A percentile compares a stretch with the other conserved stretches of the same genome.
phyloP scores from a whole-genome alignment of 768 basidiomycete genomes.

The Lactarius hengduanensis region DNA sequence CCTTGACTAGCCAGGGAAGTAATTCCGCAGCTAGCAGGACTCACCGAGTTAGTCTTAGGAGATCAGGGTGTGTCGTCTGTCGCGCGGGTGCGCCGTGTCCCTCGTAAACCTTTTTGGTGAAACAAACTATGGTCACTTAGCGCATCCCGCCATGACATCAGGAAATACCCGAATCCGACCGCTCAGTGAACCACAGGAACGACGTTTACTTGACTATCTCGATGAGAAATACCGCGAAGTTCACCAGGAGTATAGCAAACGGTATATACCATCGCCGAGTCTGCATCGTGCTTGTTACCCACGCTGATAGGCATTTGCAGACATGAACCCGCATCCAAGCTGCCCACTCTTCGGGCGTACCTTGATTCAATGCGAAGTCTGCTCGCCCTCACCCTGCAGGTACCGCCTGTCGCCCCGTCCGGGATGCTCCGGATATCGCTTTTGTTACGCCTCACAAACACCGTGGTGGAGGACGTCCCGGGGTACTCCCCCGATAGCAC shows the following conservation, averaged over 20 bases:
- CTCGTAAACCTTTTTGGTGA: constrained; percentile 68
- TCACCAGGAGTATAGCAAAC: constrained; percentile 71
- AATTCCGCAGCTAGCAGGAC: constrained; percentile 88
- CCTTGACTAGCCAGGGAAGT: constrained; percentile 87
- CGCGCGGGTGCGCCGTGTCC: constrained; percentile 75
- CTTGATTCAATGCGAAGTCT: constrained; percentile 56
- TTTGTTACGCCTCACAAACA: constrained; percentile 71
- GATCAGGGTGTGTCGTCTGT: constrained; percentile 82
- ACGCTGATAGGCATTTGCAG: background rate
- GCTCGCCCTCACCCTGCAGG: constrained; percentile 63
- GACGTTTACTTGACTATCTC: constrained; percentile 59
- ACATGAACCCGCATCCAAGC: constrained; percentile 49
- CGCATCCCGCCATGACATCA: background rate
- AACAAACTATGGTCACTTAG: too few relatives aligned
- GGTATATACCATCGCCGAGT: constrained; percentile 36
- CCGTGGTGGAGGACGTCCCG: constrained; percentile 56
- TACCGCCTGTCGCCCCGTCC: constrained; percentile 72
- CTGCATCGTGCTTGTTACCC: background rate
- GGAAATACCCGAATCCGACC: constrained; percentile 8
- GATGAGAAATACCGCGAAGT: constrained; percentile 65
- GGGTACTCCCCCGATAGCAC: constrained; percentile 54
- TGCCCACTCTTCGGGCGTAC: constrained; percentile 60
- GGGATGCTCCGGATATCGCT: constrained; percentile 62
- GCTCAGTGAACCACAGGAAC: constrained; percentile 49
- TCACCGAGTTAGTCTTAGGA: constrained; percentile 92